Evolutionary conservation across 2,329 filamentous ascomycete species (phyloP).

Genomic region (Colletotrichum destructivum): DNA sequence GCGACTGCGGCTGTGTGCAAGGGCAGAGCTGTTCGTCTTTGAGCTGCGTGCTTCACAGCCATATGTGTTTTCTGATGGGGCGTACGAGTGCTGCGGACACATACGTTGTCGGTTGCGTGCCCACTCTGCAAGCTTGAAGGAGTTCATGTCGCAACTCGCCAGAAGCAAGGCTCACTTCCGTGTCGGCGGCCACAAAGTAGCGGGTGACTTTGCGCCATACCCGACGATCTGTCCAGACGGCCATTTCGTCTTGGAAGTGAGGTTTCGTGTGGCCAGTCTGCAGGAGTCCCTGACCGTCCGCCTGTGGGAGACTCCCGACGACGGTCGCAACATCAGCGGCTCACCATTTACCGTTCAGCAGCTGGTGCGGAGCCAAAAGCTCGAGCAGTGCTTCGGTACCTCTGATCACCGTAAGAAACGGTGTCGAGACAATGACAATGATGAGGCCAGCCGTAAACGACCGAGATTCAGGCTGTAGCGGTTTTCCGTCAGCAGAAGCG

Average conservation of each 20-base stretch:
- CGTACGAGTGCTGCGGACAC: conserved; percentile 5
- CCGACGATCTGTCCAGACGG: not conserved
- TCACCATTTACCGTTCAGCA: conserved; percentile 4
- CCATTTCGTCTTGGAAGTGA: conserved; percentile 1
- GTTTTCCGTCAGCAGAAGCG: too few species aligned
- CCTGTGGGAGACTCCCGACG: not conserved
- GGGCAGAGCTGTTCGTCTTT: conserved; percentile 22
- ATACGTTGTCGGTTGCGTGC: conserved; percentile 9
- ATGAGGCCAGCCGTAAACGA: too few species aligned
- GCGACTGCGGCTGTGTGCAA: not conserved
- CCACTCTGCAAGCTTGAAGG: conserved; percentile 1
- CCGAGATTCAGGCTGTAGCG: too few species aligned
- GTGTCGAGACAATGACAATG: too few species aligned
- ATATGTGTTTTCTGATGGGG: conserved; percentile 8
- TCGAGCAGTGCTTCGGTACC: conserved; percentile 3
- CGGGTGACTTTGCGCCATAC: not conserved
- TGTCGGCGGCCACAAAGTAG: not conserved
- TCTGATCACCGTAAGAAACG: conserved; percentile 8
- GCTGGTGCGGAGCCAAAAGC: conserved; percentile 17
- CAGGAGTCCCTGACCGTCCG: not conserved
- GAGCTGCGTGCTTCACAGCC: conserved; percentile 4
- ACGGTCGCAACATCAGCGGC: conserved; percentile 4
- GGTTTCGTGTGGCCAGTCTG: conserved; percentile 9
- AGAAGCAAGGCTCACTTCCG: not conserved
- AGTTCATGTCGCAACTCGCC: not conserved